These are phyloP conservation scores for Suhomyces bribrorum DNA, from an alignment of 1,139 yeast genomes.

Conservation along the genomic window DNA sequence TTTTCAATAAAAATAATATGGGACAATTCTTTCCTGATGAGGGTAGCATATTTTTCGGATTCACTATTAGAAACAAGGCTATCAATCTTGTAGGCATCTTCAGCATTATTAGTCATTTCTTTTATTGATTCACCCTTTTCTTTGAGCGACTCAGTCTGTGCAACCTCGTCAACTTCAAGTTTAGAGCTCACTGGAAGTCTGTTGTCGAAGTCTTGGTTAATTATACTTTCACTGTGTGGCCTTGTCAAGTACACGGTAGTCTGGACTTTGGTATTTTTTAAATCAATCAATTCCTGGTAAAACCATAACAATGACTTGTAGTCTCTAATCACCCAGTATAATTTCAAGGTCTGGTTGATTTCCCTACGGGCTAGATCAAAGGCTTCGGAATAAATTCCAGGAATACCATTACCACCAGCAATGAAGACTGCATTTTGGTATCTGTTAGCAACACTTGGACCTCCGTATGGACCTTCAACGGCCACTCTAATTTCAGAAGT, in stretches of 20 bases:
- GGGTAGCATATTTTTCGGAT: slow-evolving; percentile 7
- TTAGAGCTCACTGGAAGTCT: slow-evolving; percentile 12
- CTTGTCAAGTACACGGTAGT: slow-evolving; percentile 47
- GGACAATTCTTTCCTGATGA: slow-evolving; percentile 23
- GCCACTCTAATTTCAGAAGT: slow-evolving; percentile 33
- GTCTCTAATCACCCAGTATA: slow-evolving; percentile 56
- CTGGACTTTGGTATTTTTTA: slow-evolving; percentile 33
- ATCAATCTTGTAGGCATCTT: slow-evolving; percentile 1
- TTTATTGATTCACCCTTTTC: too few relatives aligned
- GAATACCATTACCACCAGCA: slow-evolving; percentile 53
- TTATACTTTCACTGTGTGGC: slow-evolving; percentile 23
- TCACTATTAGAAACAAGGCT: slow-evolving; percentile 2
- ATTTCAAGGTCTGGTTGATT: slow-evolving; percentile 30
- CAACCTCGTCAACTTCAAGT: slow-evolving; percentile 1
- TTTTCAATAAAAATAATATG: slow-evolving; percentile 32
- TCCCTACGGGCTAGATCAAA: slow-evolving; percentile 23
- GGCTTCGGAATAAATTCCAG: slow-evolving; percentile 47
- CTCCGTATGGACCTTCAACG: slow-evolving; percentile 53
- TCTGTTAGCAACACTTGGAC: slow-evolving; percentile 33
- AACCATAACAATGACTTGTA: slow-evolving; percentile 50
- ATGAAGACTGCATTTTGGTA: slow-evolving; percentile 39
- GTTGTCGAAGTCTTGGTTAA: slow-evolving; percentile 23
- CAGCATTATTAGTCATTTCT: slow-evolving; percentile 4
- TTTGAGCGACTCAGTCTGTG: slow-evolving; percentile 11
- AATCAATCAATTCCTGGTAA: slow-evolving; percentile 43